Percentiles rank a stretch among this genome's conserved stretches.
Evolutionary conservation across 345 rosid species (phyloP).

Genomic region (Bretschneidera sinensis): DNA sequence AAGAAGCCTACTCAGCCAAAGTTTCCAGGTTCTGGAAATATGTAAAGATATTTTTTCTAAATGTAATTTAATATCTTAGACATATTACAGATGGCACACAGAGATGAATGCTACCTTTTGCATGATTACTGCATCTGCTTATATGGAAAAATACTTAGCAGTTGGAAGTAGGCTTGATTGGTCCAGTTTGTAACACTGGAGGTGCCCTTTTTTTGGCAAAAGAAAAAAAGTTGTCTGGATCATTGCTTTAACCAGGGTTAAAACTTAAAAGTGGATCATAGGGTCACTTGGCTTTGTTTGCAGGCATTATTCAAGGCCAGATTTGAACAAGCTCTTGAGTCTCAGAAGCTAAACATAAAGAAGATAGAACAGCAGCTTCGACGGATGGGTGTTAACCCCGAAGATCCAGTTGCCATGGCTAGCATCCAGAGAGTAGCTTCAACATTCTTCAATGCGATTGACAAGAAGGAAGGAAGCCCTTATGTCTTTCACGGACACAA

Average conservation of each 20-base stretch:
- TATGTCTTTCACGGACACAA: conserved; percentile 73
- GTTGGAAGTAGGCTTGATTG: not conserved
- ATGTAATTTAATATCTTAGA: no score
- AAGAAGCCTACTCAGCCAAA: not conserved
- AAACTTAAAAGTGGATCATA: conserved; percentile 5
- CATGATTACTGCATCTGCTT: not conserved
- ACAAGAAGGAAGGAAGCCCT: conserved; percentile 89
- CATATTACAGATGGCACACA: no score
- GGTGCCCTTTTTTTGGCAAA: not conserved
- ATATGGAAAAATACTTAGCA: no score
- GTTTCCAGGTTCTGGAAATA: not conserved
- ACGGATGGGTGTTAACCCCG: conserved; percentile 83
- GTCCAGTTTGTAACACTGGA: not conserved
- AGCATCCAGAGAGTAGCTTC: conserved; percentile 97
- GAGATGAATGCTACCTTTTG: not conserved
- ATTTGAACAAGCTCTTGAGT: conserved; percentile 98
- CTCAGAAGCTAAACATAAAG: conserved; percentile 95
- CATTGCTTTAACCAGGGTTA: no score
- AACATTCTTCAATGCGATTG: conserved; percentile 93
- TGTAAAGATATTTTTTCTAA: no score
- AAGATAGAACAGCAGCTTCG: conserved; percentile 88
- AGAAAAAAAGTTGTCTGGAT: not conserved
- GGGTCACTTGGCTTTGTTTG: conserved; percentile 13
- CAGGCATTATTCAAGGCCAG: conserved; percentile 98
- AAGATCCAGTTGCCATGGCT: conserved; percentile 99